A percentile compares a stretch with the other conserved stretches of the same genome.
These are phyloP conservation scores for Lasiosphaeriaceae sp. DNA, from an alignment of 495 filamentous ascomycete species.

Conservation along the genomic window DNA sequence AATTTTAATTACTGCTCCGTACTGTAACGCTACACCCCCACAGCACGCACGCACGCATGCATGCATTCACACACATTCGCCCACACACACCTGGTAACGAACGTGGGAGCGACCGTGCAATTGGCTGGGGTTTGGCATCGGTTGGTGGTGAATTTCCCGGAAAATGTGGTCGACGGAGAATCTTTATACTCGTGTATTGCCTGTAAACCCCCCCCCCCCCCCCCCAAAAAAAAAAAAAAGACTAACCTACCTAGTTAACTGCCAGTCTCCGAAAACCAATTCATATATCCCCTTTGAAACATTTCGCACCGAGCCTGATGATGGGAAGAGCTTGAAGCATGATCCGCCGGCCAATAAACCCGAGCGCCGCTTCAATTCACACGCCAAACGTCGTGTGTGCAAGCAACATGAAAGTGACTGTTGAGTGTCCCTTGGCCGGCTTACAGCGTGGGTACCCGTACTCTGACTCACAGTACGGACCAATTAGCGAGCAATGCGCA, in stretches of 20 bases:
- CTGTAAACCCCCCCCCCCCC: too few relatives aligned
- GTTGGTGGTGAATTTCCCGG: slow-evolving; percentile 10
- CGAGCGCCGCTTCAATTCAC: too few relatives aligned
- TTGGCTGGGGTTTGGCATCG: not conserved
- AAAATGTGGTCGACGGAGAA: slow-evolving; percentile 6
- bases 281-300: too few relatives aligned
- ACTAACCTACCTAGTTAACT: too few relatives aligned
- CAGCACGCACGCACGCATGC: not conserved
- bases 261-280: too few relatives aligned
- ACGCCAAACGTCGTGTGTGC: not conserved
- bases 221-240: too few relatives aligned
- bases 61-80: too few relatives aligned
- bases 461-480: slow-evolving; percentile 20
- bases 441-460: not conserved
- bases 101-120: too few relatives aligned
- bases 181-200: not conserved
- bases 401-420: not conserved
- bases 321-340: too few relatives aligned
- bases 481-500: not conserved
- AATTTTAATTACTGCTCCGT: not conserved
- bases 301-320: too few relatives aligned
- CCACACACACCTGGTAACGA: too few relatives aligned
- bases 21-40: not conserved
- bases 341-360: too few relatives aligned
- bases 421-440: not conserved